Evolutionary conservation across 106 monocot genomes (phyloP), one percentile per base, ranked within the genome.

Genomic region (Dioscorea zingiberensis): DNA sequence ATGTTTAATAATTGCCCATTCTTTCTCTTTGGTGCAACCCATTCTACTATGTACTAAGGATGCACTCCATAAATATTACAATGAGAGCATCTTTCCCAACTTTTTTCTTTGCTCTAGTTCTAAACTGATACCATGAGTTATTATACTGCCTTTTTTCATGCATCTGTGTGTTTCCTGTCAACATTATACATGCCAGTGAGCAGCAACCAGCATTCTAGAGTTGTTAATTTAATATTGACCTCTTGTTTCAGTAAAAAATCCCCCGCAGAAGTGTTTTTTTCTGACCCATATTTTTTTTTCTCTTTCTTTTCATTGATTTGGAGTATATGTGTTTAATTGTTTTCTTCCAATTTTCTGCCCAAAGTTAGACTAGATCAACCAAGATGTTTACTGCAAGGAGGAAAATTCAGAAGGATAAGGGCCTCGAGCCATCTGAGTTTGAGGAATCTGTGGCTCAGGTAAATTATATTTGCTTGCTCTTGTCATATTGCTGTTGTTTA

Each of bases 371-470:
- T 3, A 19, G 28, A 32, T 13, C 25, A 14, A 44, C 19, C 44
- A 75, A 27, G 18, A 85, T 90, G 90, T 90, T 73, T 67, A 90
- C 90, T 2, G 85, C 90, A 11, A 77, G 82, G 27, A 85, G 68
- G 60, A 90, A 90, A 38, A 90, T 90, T 60, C 83, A 77, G 51
- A 90, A 90, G 80, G 85, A 90, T 13, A 82, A 90, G 79, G 85
- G 74, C 64, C 17, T 77, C 1, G 90, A 90, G 71, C 90, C 90
- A 0, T 32, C 85, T 21, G 90, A 90, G 61, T 87, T 92, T 47
- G 92, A 92, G 77, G 78, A 79, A n/a, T 30, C 30, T n/a, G 63
- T 63, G 44, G 63, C 63, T 21, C 63, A 63, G 63, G 63, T 46
- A 64, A 9, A 25, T 58, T 17, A n/a, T 23, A 25, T 23, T 25